Conservation (phyloP, 2,329 filamentous ascomycete species). For the Alternaria incomplexa region DNA sequence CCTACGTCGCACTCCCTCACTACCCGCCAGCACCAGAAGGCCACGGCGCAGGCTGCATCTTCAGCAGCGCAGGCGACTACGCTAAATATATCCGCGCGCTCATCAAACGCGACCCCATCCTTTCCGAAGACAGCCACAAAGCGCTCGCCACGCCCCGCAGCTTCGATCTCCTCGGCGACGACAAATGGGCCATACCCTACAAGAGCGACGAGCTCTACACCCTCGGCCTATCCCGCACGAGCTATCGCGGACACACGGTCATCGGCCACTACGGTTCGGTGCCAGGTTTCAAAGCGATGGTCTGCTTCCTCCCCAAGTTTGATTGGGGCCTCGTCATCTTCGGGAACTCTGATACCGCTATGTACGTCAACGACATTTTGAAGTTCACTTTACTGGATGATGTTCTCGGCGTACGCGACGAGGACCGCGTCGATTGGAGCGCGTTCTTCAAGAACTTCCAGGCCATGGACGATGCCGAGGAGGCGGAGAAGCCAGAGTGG, state of each 20-base stretch:
- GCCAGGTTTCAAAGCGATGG: not conserved
- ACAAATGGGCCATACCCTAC: not conserved
- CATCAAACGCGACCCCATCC: constrained; percentile 11
- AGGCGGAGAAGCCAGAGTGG: not conserved
- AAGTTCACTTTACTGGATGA: constrained; percentile 3
- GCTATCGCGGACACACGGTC: not conserved
- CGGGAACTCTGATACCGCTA: not conserved
- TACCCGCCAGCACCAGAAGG: constrained; percentile 19
- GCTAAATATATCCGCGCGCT: constrained; percentile 35
- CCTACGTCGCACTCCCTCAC: not conserved
- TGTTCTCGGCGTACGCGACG: not conserved
- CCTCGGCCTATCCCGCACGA: not conserved
- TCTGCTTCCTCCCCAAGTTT: not conserved
- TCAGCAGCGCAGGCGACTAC: constrained; percentile 26
- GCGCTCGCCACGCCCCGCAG: constrained; percentile 20
- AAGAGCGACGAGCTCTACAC: not conserved
- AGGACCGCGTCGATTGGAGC: constrained; percentile 7
- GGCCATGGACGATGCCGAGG: constrained; percentile 1
- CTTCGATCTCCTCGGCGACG: not conserved
- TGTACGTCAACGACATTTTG: not conserved
- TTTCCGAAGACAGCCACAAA: constrained; percentile 16
- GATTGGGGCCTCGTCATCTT: not conserved
- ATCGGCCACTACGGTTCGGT: not conserved
- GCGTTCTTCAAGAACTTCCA: not conserved
- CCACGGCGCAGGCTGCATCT: constrained; percentile 31